Base-by-base conservation (phyloP, 2,329 filamentous ascomycete genomes). In the Fusarium albidum region DNA sequence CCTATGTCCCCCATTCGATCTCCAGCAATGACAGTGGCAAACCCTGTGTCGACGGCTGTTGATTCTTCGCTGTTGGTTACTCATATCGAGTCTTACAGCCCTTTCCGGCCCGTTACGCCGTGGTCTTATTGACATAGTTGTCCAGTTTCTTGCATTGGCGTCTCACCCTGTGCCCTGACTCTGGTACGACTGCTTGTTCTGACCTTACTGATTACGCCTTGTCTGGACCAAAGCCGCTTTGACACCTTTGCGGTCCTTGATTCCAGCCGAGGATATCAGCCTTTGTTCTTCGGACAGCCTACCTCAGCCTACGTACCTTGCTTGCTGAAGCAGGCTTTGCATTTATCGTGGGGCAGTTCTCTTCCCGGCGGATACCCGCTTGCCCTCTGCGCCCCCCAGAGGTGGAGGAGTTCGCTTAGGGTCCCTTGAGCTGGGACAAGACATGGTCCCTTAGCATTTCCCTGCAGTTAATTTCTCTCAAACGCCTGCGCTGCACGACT, bases 391-490 rank as follows among this genome's bases (percentile, higher is more conserved):
- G 33, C 32, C 27, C 33, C 38, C 27, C 25, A n/a, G 46, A 31
- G 31, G 14, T 51, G 43, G 34, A 44, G 43, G 52, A 46, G 40
- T 40, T 44, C 50, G 31, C 40, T 45, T 46, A 25, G 46, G 33
- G 15, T 39, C 14, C 49, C 37, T 52, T 42, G 37, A 41, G 31
- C 52, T 49, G 37, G 33, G 43, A 64, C 50, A 62, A 48, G 59
- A 51, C 51, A 66, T 66, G 64, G 38, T 64, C 32, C 41, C 64
- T 41, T 65, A 61, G 55, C 44, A 47, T 49, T 43, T 55, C 32
- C 50, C 56, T 63, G 34, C 48, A 49, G 33, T 60, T 48, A 45
- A 35, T 58, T 41, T 51, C 37, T 52, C 37, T 33, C 39, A 56
- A 55, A 56, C 53, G 28, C 31, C 49, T 51, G 15, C 39, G 32